Evolutionary conservation across 352 stramenopile genomes (phyloP), one percentile per base, ranked within the genome.

Genomic region (Pythium aristosporum): DNA sequence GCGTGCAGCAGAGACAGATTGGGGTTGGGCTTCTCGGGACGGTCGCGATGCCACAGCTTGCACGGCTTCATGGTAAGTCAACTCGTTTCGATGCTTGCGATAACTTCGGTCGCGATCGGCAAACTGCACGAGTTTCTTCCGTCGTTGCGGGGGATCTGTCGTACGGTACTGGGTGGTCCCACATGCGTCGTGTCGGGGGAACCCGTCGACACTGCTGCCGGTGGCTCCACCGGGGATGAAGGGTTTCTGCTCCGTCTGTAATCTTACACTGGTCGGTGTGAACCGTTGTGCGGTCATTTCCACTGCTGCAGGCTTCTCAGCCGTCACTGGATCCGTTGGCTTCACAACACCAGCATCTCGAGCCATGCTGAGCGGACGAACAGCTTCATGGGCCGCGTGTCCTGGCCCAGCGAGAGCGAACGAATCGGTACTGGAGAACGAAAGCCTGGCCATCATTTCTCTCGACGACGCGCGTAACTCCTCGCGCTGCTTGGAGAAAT

Each of bases 51-150:
- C 10, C n/a, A 67, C 15, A 8, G 30, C 60, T 11, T 48, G 39
- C 9, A 67, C 9, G 8, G 61, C 51, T 46, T 61, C 52, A 43
- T 46, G 59, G 37, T 65, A 65, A 25, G 59, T 67, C 28, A 60
- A 12, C 5, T 57, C 51, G 2, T 23, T 21, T n/a, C 39, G 10
- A 21, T 23, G 39, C 44, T 32, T 65, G 12, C 51, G 61, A n/a
- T 61, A 67, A 32, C 52, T 67, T 48, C 52, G n/a, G 1, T 41
- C 52, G 16, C 61, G 51, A 36, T 67, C 61, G 15, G 61, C 61
- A 57, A 67, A 67, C 10, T 67, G 61, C 8, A 67, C 61, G 34
- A 13, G 8, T 42, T 61, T 46, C 5, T 61, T 46, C 5, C 61
- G 61, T 7, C 61, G 52, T 37, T 51, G 61, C n/a, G 28, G 61